These are phyloP conservation scores for Diospyros lotus DNA, from an alignment of 148 eudicot species.

Conservation along the genomic window DNA sequence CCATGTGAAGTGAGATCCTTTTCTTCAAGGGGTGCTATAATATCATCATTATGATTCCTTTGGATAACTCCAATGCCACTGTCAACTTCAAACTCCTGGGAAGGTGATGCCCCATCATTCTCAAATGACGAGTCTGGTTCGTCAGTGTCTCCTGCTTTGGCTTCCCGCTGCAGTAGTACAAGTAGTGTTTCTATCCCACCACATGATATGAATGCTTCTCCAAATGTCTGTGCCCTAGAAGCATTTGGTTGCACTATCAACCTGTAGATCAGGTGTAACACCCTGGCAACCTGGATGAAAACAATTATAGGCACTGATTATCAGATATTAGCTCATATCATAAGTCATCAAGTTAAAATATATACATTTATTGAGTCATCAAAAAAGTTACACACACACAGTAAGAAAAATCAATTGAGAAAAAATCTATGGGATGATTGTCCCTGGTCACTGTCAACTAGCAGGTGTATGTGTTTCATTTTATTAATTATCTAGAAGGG, in stretches of 20 bases:
- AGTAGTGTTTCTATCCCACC: slow-evolving; percentile 98
- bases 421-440: background rate
- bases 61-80: slow-evolving; percentile 23
- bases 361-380: background rate
- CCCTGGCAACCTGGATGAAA: slow-evolving; percentile 78
- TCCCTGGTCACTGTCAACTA: background rate
- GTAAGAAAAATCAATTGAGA: too few relatives aligned
- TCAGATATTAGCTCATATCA: background rate
- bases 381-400: too few relatives aligned
- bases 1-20: slow-evolving; percentile 32
- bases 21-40: slow-evolving; percentile 29
- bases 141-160: slow-evolving; percentile 71
- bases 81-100: slow-evolving; percentile 28
- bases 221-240: slow-evolving; percentile 79
- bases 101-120: slow-evolving; percentile 25
- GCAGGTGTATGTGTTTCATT: background rate
- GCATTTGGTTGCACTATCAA: slow-evolving; percentile 95
- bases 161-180: slow-evolving; percentile 90
- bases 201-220: slow-evolving; percentile 86
- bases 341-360: background rate
- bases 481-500: background rate
- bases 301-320: slow-evolving; percentile 12
- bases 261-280: slow-evolving; percentile 87
- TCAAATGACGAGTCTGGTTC: slow-evolving; percentile 34
- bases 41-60: slow-evolving; percentile 27